Evolutionary conservation across 2,329 filamentous ascomycete species (phyloP), one percentile per base, ranked within the genome.

Genomic region (Blumeriella jaapii): DNA sequence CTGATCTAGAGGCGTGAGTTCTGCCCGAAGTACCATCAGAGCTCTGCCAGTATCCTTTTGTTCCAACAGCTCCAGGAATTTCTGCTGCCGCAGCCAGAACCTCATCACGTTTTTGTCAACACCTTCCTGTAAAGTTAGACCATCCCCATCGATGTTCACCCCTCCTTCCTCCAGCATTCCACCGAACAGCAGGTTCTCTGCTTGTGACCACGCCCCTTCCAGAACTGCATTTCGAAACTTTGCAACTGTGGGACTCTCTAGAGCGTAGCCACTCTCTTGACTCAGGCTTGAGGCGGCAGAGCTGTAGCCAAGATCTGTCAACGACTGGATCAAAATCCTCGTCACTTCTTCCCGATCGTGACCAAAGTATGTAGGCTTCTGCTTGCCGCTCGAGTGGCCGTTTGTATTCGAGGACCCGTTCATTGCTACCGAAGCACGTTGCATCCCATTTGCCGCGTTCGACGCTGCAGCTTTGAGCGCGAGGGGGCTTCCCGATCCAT

Each of bases 291-390:
- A 68, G 15, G 91, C 89, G 9, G 89, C 82, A 9, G 67, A 65
- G 40, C 76, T 67, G 55, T 96, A 95, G 2, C 91, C 91, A 62
- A 98, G 69, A 56, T 95, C 89, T 15, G 77, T 74, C 45, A 98
- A 62, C 22, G 86, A 82, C 59, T 98, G 91, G 52, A 98, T 91
- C 50, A 98, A 61, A 45, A 96, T 81, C 35, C 91, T 71, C 4
- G 89, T 93, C 28, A 96, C 80, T 62, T 98, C 89, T 64, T 94
- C 86, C 55, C 85, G 75, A 55, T 91, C 75, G 55, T 96, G 89
- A 12, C 86, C 87, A 53, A 77, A 80, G 57, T 93, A 96, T 17
- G 57, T 59, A 28, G 45, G 36, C 25, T 30, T 38, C 12, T 37
- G 30, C 38, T 53, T 52, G 34, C 22, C 33, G 39, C 28, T 30